Conservation (phyloP, 495 filamentous ascomycete species). For the Elasticomyces elasticus region DNA sequence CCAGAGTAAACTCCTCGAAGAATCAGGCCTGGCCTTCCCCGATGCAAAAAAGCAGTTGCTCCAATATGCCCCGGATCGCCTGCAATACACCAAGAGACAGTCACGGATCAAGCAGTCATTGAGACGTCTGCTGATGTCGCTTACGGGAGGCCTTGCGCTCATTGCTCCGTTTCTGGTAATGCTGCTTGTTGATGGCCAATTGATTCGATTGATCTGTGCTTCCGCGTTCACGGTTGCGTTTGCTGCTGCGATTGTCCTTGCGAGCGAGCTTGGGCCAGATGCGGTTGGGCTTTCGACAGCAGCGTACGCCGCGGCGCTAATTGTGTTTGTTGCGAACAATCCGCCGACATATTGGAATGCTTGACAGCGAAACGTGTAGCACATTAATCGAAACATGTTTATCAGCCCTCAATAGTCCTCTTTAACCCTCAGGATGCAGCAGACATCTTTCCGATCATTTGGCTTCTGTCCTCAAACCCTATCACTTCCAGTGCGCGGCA, state of each 20-base stretch:
- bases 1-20: conserved; percentile 11
- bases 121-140: conserved; percentile 6
- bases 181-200: background rate
- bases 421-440: too few relatives aligned
- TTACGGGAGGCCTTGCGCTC: conserved; percentile 5
- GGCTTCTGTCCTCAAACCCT: too few relatives aligned
- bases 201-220: background rate
- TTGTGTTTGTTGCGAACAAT: conserved; percentile 10
- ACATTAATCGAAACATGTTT: too few relatives aligned
- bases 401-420: too few relatives aligned
- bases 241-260: background rate
- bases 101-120: background rate
- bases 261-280: conserved; percentile 8
- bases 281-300: background rate
- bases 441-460: too few relatives aligned
- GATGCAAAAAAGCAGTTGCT: conserved; percentile 2
- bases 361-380: too few relatives aligned
- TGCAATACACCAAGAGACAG: background rate
- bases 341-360: background rate
- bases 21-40: conserved; percentile 2
- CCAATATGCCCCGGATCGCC: background rate
- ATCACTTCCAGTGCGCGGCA: too few relatives aligned
- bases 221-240: conserved; percentile 9
- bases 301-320: conserved; percentile 9
- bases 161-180: conserved; percentile 14